Evolutionary conservation across 495 filamentous ascomycete genomes (phyloP), one percentile per base, ranked within the genome.

Genomic region (Trichoderma parareesei): DNA sequence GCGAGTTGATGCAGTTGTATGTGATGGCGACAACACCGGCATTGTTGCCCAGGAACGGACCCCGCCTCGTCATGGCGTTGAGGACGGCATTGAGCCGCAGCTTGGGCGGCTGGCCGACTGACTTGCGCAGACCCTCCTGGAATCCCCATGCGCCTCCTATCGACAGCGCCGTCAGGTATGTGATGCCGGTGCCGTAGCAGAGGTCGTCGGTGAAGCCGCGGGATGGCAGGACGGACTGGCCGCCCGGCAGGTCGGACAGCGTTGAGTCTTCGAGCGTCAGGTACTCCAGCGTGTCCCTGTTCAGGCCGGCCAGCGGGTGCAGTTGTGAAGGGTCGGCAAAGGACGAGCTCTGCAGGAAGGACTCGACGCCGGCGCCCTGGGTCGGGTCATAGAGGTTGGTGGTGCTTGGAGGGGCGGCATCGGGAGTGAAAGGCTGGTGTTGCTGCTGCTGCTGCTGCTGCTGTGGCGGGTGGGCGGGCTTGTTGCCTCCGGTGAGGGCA

Each of bases 141-240:
- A 98, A 74, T 53, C 94, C 94, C 92, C 93, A 98, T 62, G 84
- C 85, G 64, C 94, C 94, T 70, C 94, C 94, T 48, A 95, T 62
- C n/a, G 90, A 84, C 67, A 98, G 79, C 1, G 88, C 94, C 11
- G 87, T 79, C 62, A 98, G 84, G 76, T 98, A 98, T 68, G 91
- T 96, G 43, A 93, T 87, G 64, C 94, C 94, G 35, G 93, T 92
- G 70, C 95, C 95, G 73, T 98, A 98, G 77, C 94, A 98, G 61
- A 98, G 86, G 75, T 98, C 94, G 73, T 98, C 94, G 61, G 90
- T 94, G 87, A 95, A 98, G 69, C 94, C 94, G 73, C 95, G 88
- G 38, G 92, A 96, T 5, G 95, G 95, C 42, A 98, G 84, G 43
- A 90, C 88, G 14, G 92, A 91, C 65, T 88, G 88, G 48, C 85